Conservation (phyloP, 768 basidiomycete genomes). For the Serendipita sp. region DNA sequence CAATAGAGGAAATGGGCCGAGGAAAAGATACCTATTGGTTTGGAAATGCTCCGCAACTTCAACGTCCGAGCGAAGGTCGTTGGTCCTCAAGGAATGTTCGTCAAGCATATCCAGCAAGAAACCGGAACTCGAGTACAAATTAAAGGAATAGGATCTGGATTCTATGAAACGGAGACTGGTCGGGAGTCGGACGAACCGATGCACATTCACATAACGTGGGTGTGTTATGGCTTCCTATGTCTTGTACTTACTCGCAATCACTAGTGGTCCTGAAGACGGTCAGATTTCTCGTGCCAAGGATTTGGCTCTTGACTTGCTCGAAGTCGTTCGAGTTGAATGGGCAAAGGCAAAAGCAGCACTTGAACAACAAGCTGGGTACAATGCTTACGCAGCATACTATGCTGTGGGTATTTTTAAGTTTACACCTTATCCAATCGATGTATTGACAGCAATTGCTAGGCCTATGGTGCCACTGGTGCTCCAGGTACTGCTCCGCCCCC, state of each 20-base stretch:
- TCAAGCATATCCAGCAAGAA: constrained; percentile 95
- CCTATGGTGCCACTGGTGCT: constrained; percentile 17
- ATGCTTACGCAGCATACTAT: constrained; percentile 44
- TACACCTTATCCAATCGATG: neutral
- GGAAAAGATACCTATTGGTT: constrained; percentile 75
- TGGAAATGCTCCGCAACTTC: constrained; percentile 89
- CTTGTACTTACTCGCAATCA: neutral
- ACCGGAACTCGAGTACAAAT: constrained; percentile 94
- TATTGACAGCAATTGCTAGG: constrained; percentile 8
- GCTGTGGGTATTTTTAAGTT: constrained; percentile 27
- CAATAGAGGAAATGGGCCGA: constrained; percentile 90
- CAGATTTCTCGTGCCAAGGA: constrained; percentile 78
- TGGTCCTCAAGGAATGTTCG: constrained; percentile 90
- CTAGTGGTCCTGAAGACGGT: constrained; percentile 66
- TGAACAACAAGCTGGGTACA: constrained; percentile 61
- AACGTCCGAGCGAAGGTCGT: constrained; percentile 97
- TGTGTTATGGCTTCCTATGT: constrained; percentile 20
- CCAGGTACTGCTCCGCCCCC: constrained; percentile 12
- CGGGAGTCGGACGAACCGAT: constrained; percentile 77
- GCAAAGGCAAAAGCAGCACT: constrained; percentile 53
- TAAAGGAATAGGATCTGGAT: constrained; percentile 87
- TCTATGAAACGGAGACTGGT: constrained; percentile 82
- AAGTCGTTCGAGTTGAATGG: constrained; percentile 79
- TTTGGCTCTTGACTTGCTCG: constrained; percentile 73
- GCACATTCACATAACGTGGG: constrained; percentile 82